Base-by-base conservation (phyloP, 306 rosid genomes). In the Pachyrhizus erosus region DNA sequence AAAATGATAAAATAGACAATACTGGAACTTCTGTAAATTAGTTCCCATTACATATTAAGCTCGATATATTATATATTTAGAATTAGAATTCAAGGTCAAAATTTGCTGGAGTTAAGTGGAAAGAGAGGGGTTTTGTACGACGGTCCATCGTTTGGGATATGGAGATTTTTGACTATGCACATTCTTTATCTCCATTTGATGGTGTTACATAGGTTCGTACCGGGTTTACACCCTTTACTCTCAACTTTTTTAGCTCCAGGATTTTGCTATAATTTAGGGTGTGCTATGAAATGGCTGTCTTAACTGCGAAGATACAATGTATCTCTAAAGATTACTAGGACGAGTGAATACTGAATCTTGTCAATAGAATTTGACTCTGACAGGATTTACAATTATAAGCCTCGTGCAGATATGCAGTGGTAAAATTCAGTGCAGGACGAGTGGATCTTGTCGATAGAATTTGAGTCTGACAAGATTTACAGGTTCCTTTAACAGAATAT, bases 61-160 rank as follows among this genome's bases (percentile, higher is more conserved):
- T 70, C 48, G 57, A 11, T 45, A 24, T 68, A 5, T 66, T 66
- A n/a, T 34, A 7, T 31, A 12, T 70, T 52, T 70, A n/a, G 61
- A 70, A 70, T 52, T 70, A n/a, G 61, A 70, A 70, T n/a, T 37
- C 24, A 42, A 18, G 23, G 75, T 78, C 64, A 73, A 68, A 79
- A 80, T 48, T 52, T 33, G 26, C 23, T 66, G 48, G 58, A 6
- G 18, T 21, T 52, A 39, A 11, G 20, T 80, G 46, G 27, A 5
- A 17, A 67, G 24, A 34, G 31, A n/a, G 34, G 21, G 7, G 42
- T 24, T 57, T 70, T 57, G 26, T 60, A 17, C 12, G n/a, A 70
- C 33, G 21, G 12, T 42, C 37, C 70, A 43, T 78, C 51, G n/a
- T 84, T 70, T 29, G 37, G 66, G 73, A 75, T 29, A 37, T 45